Base-by-base conservation (phyloP, 805 yeast genomes). In the Kluyveromyces dobzhanskii region DNA sequence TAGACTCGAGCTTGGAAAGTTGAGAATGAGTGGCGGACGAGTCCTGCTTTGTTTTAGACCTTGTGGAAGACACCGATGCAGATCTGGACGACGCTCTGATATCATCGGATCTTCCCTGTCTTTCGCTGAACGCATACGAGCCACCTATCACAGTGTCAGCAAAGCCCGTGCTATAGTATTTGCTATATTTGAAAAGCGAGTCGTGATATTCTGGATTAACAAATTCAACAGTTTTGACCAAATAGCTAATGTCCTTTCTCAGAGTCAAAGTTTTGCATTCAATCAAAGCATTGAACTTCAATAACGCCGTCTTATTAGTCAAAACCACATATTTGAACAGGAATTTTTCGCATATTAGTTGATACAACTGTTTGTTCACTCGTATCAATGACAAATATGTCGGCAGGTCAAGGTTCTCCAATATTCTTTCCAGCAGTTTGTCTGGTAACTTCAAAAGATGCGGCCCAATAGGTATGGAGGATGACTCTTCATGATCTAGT, bases 131-230 rank as follows among this genome's bases (percentile, higher is more conserved):
- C 13, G 39, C 34, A 30, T 51, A 56, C 9, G 61, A 42, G 11
- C 62, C 60, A 3, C 50, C 61, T 14, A 57, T 56, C 4, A 50
- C 38, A 2, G 49, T 41, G 26, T 40, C 26, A 32, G 44, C 40
- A 25, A 34, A 44, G 6, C 40, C 43, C 18, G 43, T 47, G 19
- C 44, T 46, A 27, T 56, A 45, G 32, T 43, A 59, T 32, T 52
- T 55, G 37, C 59, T 48, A 38, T 59, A 59, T 42, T 59, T 59
- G 39, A 57, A 44, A 8, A 59, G 32, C 12, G 62, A 57, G 38
- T 59, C 62, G 35, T 57, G 62, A 30, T 55, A 57, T 34, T 53
- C 53, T 4, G 64, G 64, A 24, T 56, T 43, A 8, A 41, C 47
- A 39, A 59, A 59, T 27, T 56, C 58, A 12, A 56, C 46, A 11